Evolutionary conservation across 768 basidiomycete species (phyloP).

Genomic region (Boletus rubescentipes): DNA sequence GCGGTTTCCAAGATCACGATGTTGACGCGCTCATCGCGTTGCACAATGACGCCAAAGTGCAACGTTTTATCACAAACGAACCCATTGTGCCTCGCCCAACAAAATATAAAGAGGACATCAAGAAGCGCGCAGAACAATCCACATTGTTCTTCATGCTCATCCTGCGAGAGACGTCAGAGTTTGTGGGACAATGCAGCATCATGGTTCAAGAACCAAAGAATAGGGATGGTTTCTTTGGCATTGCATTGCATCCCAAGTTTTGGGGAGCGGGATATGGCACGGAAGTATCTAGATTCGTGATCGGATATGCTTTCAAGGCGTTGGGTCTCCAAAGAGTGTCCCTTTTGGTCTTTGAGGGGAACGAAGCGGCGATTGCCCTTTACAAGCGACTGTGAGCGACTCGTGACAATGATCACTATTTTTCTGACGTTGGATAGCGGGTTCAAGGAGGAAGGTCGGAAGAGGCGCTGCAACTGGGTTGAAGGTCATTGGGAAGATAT

Average conservation of each 20-base stretch:
- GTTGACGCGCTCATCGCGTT: constrained; percentile 18
- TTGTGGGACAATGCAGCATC: constrained; percentile 21
- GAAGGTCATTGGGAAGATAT: constrained; percentile 33
- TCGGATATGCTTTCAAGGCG: constrained; percentile 23
- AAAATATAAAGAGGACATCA: constrained; percentile 14
- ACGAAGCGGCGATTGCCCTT: constrained; percentile 16
- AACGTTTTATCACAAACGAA: constrained; percentile 15
- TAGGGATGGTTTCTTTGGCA: constrained; percentile 25
- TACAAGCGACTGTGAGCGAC: constrained; percentile 30
- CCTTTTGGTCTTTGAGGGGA: constrained; percentile 13
- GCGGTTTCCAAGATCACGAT: constrained; percentile 10
- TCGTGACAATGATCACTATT: not conserved
- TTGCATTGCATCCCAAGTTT: constrained; percentile 22
- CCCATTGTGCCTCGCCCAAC: constrained; percentile 20
- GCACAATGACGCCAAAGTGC: constrained; percentile 24
- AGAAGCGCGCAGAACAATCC: constrained; percentile 8
- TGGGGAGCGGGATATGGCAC: constrained; percentile 29
- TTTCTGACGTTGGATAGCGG: constrained; percentile 19
- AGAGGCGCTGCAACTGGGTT: constrained; percentile 30
- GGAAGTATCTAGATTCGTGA: constrained; percentile 15
- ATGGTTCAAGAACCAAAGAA: constrained; percentile 24
- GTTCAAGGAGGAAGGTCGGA: constrained; percentile 33
- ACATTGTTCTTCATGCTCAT: constrained; percentile 23
- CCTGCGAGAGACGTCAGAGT: constrained; percentile 19
- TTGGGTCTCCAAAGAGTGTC: constrained; percentile 30